phyloP scores from a whole-genome alignment of 176 grass and related monocot species.

The Luzula sylvatica region DNA sequence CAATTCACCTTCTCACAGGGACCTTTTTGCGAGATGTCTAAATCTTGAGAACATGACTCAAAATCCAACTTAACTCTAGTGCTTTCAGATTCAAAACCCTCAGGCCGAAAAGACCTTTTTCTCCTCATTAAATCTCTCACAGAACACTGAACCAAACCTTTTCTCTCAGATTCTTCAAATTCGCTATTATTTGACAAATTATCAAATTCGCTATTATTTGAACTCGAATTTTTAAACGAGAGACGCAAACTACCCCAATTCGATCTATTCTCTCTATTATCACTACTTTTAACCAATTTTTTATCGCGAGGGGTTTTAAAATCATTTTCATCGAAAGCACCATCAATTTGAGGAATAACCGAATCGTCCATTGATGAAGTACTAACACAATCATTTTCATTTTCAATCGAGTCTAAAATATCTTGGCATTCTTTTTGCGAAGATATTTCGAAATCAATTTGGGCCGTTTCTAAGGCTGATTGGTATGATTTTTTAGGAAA shows the following conservation, averaged over 20 bases:
- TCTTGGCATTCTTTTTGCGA: slow-evolving; percentile 91
- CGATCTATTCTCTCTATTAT: slow-evolving; percentile 34
- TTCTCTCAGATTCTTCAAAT: neutral
- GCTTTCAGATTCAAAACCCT: slow-evolving; percentile 46
- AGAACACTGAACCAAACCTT: slow-evolving; percentile 31
- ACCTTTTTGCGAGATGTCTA: slow-evolving; percentile 10
- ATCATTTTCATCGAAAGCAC: slow-evolving; percentile 53
- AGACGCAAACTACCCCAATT: slow-evolving; percentile 63
- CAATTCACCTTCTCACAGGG: slow-evolving; percentile 20
- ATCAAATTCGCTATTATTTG: slow-evolving; percentile 21
- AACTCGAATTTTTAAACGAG: slow-evolving; percentile 40
- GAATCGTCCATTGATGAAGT: slow-evolving; percentile 22
- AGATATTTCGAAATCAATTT: slow-evolving; percentile 72
- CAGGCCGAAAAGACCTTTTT: slow-evolving; percentile 43
- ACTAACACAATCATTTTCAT: slow-evolving; percentile 14
- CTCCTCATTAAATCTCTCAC: slow-evolving; percentile 83
- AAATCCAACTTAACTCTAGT: slow-evolving; percentile 16
- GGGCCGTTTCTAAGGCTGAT: slow-evolving; percentile 63
- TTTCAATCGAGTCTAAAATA: slow-evolving; percentile 85
- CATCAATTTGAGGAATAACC: slow-evolving; percentile 79
- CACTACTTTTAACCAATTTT: slow-evolving; percentile 28
- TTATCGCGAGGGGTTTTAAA: slow-evolving; percentile 21
- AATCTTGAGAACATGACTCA: slow-evolving; percentile 19
- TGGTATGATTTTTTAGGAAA: slow-evolving; percentile 57
- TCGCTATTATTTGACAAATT: slow-evolving; percentile 9